phyloP scores from a whole-genome alignment of 1,284 basidiomycete species.

The Moesziomyces globuligerus region DNA sequence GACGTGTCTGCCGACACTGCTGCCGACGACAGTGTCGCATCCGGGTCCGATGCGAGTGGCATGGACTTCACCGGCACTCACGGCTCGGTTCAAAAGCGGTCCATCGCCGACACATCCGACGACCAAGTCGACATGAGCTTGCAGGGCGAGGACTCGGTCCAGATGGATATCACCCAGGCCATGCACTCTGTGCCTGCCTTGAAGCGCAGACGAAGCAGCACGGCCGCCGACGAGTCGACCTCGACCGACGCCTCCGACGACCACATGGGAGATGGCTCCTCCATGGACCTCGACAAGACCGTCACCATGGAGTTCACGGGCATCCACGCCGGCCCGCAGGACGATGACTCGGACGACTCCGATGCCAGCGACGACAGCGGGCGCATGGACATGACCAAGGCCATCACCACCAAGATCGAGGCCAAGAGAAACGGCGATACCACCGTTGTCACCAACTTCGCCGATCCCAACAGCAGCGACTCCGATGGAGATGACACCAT shows the following conservation, averaged over 20 bases:
- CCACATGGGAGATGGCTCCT: slow-evolving; percentile 8
- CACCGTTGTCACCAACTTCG: slow-evolving; percentile 34
- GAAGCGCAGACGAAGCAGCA: slow-evolving; percentile 40
- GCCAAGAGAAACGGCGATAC: slow-evolving; percentile 39
- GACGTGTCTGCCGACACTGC: slow-evolving; percentile 22
- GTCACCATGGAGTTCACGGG: slow-evolving; percentile 53
- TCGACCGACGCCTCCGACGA: slow-evolving; percentile 21
- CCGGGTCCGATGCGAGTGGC: slow-evolving; percentile 22
- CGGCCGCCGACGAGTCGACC: slow-evolving; percentile 19
- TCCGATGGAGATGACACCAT: slow-evolving; percentile 41
- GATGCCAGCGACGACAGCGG: slow-evolving; percentile 28
- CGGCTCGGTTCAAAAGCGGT: slow-evolving; percentile 37
- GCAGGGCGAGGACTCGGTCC: slow-evolving; percentile 20
- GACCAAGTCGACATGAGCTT: slow-evolving; percentile 25
- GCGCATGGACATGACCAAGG: slow-evolving; percentile 47
- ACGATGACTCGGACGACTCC: slow-evolving; percentile 20
- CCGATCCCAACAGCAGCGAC: slow-evolving; percentile 26
- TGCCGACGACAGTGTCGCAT: slow-evolving; percentile 15
- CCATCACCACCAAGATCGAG: slow-evolving; percentile 46
- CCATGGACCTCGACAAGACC: slow-evolving; percentile 33
- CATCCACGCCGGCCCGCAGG: slow-evolving; percentile 15
- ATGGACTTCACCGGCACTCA: slow-evolving; percentile 50
- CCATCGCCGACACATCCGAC: slow-evolving; percentile 18
- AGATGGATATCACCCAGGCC: slow-evolving; percentile 44
- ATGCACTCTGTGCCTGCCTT: slow-evolving; percentile 26